Percentiles rank a stretch among this genome's conserved stretches.
phyloP scores from a whole-genome alignment of 148 eudicot species.

The Heliamphora exappendiculata region DNA sequence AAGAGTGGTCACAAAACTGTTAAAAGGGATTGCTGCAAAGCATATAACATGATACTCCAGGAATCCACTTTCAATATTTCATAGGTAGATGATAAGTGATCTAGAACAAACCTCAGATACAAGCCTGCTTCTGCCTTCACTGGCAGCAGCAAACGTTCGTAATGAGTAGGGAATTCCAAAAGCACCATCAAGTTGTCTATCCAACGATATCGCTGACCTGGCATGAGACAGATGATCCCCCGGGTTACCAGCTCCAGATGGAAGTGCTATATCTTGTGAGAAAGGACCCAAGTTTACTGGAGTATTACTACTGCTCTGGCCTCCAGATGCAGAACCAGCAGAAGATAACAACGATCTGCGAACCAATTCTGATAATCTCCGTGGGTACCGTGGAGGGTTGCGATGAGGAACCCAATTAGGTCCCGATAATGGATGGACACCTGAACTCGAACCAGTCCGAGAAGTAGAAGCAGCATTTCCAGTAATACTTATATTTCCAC shows the following conservation, averaged over 20 bases:
- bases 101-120: slow-evolving; percentile 67
- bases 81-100: background rate
- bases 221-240: slow-evolving; percentile 32
- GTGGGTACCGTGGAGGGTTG: slow-evolving; percentile 42
- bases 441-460: slow-evolving; percentile 35
- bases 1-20: background rate
- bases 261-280: slow-evolving; percentile 28
- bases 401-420: slow-evolving; percentile 52
- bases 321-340: slow-evolving; percentile 41
- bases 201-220: slow-evolving; percentile 53
- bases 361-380: slow-evolving; percentile 65
- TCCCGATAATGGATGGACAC: slow-evolving; percentile 28
- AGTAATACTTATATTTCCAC: slow-evolving; percentile 27
- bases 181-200: slow-evolving; percentile 60
- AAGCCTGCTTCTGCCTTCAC: slow-evolving; percentile 82
- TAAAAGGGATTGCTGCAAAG: background rate
- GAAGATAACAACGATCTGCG: slow-evolving; percentile 56
- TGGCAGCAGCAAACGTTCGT: slow-evolving; percentile 59
- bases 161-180: slow-evolving; percentile 48
- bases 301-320: slow-evolving; percentile 32
- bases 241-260: slow-evolving; percentile 32
- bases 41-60: background rate
- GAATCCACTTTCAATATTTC: background rate
- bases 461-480: slow-evolving; percentile 51
- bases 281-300: slow-evolving; percentile 27